Percentiles rank a stretch among this genome's conserved stretches.
Conservation (phyloP, 2,329 filamentous ascomycete species). For the Fusarium staphyleae region DNA sequence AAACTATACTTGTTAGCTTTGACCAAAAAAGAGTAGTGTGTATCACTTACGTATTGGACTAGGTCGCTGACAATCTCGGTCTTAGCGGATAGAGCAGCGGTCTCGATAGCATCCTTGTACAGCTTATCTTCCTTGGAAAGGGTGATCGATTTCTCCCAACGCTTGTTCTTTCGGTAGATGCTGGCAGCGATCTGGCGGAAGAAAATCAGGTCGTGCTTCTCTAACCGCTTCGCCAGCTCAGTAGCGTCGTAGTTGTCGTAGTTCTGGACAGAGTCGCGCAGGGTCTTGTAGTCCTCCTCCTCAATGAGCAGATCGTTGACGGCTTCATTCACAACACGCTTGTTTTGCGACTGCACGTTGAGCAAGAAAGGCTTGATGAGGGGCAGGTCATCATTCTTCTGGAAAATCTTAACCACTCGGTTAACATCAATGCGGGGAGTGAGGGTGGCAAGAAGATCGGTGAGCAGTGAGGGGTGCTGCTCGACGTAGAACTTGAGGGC, state of each 20-base stretch:
- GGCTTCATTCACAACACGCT: slow-evolving; percentile 96
- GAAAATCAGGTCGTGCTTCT: slow-evolving; percentile 98
- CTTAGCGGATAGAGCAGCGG: slow-evolving; percentile 90
- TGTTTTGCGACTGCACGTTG: slow-evolving; percentile 96
- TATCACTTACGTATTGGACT: slow-evolving; percentile 86
- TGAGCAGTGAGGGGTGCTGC: slow-evolving; percentile 93
- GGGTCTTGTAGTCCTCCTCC: slow-evolving; percentile 98
- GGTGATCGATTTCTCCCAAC: slow-evolving; percentile 98
- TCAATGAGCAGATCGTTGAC: slow-evolving; percentile 98
- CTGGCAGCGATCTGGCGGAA: slow-evolving; percentile 98
- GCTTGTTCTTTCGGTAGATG: slow-evolving; percentile 99
- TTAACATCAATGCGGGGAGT: slow-evolving; percentile 97
- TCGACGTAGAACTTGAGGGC: slow-evolving; percentile 97
- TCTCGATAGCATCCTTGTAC: slow-evolving; percentile 99
- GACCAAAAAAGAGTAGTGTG: background rate
- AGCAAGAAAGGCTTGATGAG: slow-evolving; percentile 98
- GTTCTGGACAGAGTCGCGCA: slow-evolving; percentile 96
- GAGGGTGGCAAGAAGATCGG: slow-evolving; percentile 90
- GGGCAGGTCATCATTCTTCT: slow-evolving; percentile 97
- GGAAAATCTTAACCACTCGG: slow-evolving; percentile 98
- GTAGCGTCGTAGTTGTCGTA: slow-evolving; percentile 99
- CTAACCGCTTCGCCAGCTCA: slow-evolving; percentile 87
- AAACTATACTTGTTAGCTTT: slow-evolving; percentile 69
- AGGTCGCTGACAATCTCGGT: slow-evolving; percentile 93
- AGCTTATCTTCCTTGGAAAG: slow-evolving; percentile 99